Conservation (phyloP, 1,284 basidiomycete species). For the Vanrija humicola region DNA sequence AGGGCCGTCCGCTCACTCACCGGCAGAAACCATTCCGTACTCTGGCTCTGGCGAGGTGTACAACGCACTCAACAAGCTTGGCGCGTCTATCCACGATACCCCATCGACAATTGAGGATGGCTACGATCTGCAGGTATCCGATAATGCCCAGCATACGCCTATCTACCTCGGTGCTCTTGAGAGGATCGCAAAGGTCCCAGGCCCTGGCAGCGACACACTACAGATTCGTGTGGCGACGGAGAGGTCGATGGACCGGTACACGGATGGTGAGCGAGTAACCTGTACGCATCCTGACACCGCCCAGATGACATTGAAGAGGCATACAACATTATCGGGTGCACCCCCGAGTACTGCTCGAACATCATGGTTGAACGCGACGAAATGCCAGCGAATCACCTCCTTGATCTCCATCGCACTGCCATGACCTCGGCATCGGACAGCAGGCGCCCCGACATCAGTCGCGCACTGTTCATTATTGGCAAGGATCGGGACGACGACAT, state of each 20-base stretch:
- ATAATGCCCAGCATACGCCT: slow-evolving; percentile 14
- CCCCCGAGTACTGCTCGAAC: slow-evolving; percentile 14
- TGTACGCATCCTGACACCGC: slow-evolving; percentile 8
- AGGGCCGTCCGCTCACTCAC: background rate
- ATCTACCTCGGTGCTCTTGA: slow-evolving; percentile 35
- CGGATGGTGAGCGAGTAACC: slow-evolving; percentile 17
- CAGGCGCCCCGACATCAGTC: slow-evolving; percentile 15
- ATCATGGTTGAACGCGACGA: slow-evolving; percentile 27
- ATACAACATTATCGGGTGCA: slow-evolving; percentile 33
- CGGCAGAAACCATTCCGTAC: slow-evolving; percentile 2
- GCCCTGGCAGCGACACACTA: slow-evolving; percentile 23
- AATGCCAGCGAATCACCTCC: slow-evolving; percentile 33
- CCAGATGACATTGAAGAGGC: slow-evolving; percentile 35
- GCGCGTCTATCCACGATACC: slow-evolving; percentile 24
- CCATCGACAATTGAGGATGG: slow-evolving; percentile 26
- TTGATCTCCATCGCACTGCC: slow-evolving; percentile 31
- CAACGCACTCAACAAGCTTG: slow-evolving; percentile 18
- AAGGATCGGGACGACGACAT: slow-evolving; percentile 19
- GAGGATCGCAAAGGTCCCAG: slow-evolving; percentile 17
- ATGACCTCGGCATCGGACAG: slow-evolving; percentile 16
- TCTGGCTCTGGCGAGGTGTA: slow-evolving; percentile 5
- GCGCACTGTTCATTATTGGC: slow-evolving; percentile 33
- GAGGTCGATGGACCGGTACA: slow-evolving; percentile 33
- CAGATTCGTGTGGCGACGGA: slow-evolving; percentile 36
- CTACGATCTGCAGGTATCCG: slow-evolving; percentile 35